Evolutionary conservation across 2,329 filamentous ascomycete genomes (phyloP), one percentile per base, ranked within the genome.

Genomic region (Sporothrix brunneoviolacea): DNA sequence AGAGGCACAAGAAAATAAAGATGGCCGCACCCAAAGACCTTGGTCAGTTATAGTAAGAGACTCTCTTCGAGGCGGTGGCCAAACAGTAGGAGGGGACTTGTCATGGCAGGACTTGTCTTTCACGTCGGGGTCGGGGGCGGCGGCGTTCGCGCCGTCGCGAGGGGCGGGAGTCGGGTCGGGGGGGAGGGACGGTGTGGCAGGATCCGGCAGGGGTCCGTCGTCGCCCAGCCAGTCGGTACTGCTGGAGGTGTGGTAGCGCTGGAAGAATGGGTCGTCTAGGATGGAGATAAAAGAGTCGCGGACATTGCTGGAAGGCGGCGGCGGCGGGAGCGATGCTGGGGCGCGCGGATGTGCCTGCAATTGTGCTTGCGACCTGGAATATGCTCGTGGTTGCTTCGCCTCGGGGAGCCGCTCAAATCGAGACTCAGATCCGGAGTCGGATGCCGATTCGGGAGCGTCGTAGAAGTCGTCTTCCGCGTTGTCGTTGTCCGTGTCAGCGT

Each of bases 251-350:
- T 72, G 65, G 56, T 73, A 72, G 55, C 68, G 70, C 58, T 71
- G 70, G 64, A 77, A 75, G 62, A 79, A 77, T 27, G 74, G 74
- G 56, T 79, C 75, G 69, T 80, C 73, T 60, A 76, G 65, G 54
- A 79, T 75, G 53, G 75, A 78, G 45, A 69, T 63, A 55, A 78
- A 65, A 16, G 76, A 80, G 58, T 74, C 72, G 54, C 74, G 58
- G 65, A 63, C 46, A 57, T 59, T 51, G 57, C 56, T 57, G 36
- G 51, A 48, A 51, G 44, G 54, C 46, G 41, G 57, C 53, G 27
- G 56, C 39, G 52, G 56, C 55, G 47, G 38, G 4, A 48, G 27
- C 4, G 19, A 28, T 24, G 49, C n/a, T 24, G 41, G 41, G 4
- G 40, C 27, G 16, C 22, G 37, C 12, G 37, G 44, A 19, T 37